A percentile compares a stretch with the other conserved stretches of the same genome.
Evolutionary conservation across 169 alveolate species (phyloP).

Genomic region (Babesia gibsoni): DNA sequence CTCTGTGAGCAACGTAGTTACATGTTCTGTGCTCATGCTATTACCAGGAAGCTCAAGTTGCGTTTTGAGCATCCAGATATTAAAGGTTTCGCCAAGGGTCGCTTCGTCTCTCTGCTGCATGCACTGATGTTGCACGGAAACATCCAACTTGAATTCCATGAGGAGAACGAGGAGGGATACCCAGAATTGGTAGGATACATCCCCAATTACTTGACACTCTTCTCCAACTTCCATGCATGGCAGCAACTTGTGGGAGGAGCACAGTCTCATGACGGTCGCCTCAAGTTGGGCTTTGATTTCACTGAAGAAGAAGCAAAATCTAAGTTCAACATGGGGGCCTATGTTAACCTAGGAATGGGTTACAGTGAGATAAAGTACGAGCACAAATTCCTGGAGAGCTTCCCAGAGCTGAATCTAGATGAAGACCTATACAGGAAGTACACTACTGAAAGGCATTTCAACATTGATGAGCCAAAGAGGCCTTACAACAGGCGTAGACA

Average conservation of each 20-base stretch:
- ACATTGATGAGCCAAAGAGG: not conserved
- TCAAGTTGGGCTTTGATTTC: not conserved
- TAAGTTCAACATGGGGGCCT: no score
- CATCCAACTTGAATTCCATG: constrained; percentile 5
- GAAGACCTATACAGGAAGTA: not conserved
- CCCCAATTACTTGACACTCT: not conserved
- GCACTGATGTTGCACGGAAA: constrained; percentile 25
- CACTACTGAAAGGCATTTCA: not conserved
- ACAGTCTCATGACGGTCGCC: not conserved
- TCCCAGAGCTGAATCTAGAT: constrained; percentile 3
- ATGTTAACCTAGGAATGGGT: not conserved
- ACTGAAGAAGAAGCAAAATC: not conserved
- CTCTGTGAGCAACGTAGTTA: constrained; percentile 21
- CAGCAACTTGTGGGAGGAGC: not conserved
- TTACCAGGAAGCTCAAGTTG: constrained; percentile 29
- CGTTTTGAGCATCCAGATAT: constrained; percentile 45
- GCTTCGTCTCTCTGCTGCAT: constrained; percentile 46
- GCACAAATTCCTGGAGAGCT: not conserved
- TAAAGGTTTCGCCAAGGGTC: constrained; percentile 50
- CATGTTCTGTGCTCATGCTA: constrained; percentile 12
- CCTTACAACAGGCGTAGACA: not conserved
- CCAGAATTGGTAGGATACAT: not conserved
- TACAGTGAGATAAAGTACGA: constrained; percentile 2
- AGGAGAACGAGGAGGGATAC: not conserved
- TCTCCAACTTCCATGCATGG: constrained; percentile 9